Evolutionary conservation across 495 filamentous ascomycete species (phyloP), one percentile per base, ranked within the genome.

Genomic region (Hypoxylon cercidicola): DNA sequence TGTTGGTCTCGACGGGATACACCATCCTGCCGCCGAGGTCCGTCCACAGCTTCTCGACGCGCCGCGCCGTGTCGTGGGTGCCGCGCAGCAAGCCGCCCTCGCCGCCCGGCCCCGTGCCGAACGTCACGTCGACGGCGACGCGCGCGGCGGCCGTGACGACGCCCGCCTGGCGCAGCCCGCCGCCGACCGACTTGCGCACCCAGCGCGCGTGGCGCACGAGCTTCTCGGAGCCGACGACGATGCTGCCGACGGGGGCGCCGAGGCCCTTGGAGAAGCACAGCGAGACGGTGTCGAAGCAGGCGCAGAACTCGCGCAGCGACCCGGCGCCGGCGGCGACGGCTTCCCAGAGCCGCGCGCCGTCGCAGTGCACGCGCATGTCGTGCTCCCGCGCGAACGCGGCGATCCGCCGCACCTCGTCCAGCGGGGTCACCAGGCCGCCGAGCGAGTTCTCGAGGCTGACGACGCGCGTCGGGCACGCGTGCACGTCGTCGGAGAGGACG

Each of bases 371-470:
- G 48, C 84, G 79, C 40, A 94, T 88, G 13, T 74, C 78, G 34
- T 90, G 75, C n/a, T 80, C 76, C 48, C 83, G 81, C 3, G 90
- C 89, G 80, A 88, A 96, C 1, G 78, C 78, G 1, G 81, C 75
- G 43, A 94, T 93, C 20, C 81, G 73, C 23, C 75, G 75, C 4
- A 85, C 82, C 69, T 93, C 91, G 0, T 66, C 70, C 0, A 94
- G 75, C 0, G 92, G 92, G 80, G 88, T 85, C n/a, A 94, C 78
- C 40, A 87, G 81, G 7, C 92, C 92, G 21, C 78, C 80, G 15
- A 96, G 84, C 15, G 92, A 92, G 60, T 94, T 93, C 70, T 96
- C 92, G n/a, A 94, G 78, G 54, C 81, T 85, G 23, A 96, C 87
- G 12, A 94, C 80, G 47, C 82, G 81, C 0, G 91, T 94, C 0